Percentiles rank a stretch among this genome's conserved stretches.
Evolutionary conservation across 108 stramenopile species (phyloP).

Genomic region (Cyclostephanos tholiformis): DNA sequence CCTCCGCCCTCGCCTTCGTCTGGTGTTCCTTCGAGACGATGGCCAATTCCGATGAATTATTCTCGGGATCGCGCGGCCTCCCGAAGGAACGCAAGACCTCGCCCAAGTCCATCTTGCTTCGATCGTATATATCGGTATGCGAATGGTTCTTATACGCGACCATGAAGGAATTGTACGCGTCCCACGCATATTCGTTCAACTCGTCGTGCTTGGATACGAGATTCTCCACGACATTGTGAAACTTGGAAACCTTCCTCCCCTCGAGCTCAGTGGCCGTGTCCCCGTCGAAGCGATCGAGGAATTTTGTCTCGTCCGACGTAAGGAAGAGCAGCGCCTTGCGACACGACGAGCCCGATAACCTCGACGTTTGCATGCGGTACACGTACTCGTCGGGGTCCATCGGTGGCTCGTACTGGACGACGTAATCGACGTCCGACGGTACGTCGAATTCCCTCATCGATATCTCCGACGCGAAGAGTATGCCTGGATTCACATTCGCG

Average conservation of each 20-base stretch:
- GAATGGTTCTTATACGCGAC: conserved; percentile 10
- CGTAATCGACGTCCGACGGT: conserved; percentile 29
- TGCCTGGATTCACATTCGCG: conserved; percentile 22
- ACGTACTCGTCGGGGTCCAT: conserved; percentile 30
- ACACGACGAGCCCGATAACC: conserved; percentile 12
- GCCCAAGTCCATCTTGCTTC: background rate
- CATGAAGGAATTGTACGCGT: conserved; percentile 16
- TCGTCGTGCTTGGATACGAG: conserved; percentile 23
- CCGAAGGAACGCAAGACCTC: conserved; percentile 25
- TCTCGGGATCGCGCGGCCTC: conserved; percentile 15
- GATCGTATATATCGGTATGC: conserved; percentile 7
- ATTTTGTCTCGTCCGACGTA: conserved; percentile 19
- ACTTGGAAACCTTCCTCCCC: conserved; percentile 17
- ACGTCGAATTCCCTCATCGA: conserved; percentile 28
- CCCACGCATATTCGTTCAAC: conserved; percentile 20
- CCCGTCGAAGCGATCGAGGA: conserved; percentile 16
- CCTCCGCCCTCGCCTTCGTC: too few species aligned
- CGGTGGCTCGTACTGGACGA: conserved; percentile 33
- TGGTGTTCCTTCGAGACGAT: background rate
- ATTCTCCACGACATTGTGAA: conserved; percentile 14
- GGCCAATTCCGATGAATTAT: too few species aligned
- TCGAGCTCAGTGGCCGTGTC: conserved; percentile 13
- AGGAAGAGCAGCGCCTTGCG: conserved; percentile 28
- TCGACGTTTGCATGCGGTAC: conserved; percentile 7
- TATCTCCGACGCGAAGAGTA: conserved; percentile 27